These are phyloP conservation scores for Cadophora sp. DNA, from an alignment of 2,329 filamentous ascomycete genomes.

Conservation along the genomic window DNA sequence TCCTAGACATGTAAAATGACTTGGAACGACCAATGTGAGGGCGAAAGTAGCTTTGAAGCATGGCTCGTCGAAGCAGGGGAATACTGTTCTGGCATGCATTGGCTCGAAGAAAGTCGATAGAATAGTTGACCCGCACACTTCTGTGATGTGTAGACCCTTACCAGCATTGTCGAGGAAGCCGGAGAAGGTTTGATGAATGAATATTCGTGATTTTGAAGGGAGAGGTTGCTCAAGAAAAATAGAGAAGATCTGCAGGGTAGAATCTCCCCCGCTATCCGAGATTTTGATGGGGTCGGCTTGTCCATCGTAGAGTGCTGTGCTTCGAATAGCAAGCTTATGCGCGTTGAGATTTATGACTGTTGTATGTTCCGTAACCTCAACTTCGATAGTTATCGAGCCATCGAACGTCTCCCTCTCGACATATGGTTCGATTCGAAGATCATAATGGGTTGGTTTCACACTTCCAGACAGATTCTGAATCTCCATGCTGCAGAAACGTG, in stretches of 20 bases:
- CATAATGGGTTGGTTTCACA: slow-evolving; percentile 71
- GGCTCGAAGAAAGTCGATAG: slow-evolving; percentile 77
- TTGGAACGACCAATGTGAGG: slow-evolving; percentile 69
- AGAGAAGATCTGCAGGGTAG: slow-evolving; percentile 53
- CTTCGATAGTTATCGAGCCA: slow-evolving; percentile 68
- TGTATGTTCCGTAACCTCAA: slow-evolving; percentile 69
- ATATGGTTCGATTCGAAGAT: slow-evolving; percentile 71
- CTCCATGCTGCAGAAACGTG: slow-evolving; percentile 6
- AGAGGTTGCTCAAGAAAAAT: slow-evolving; percentile 65
- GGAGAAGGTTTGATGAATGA: slow-evolving; percentile 66
- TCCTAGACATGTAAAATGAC: slow-evolving; percentile 70
- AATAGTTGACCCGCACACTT: slow-evolving; percentile 67
- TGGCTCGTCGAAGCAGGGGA: slow-evolving; percentile 78
- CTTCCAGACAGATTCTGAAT: slow-evolving; percentile 48
- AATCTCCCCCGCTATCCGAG: slow-evolving; percentile 14
- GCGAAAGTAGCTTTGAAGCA: slow-evolving; percentile 73
- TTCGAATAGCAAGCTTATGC: slow-evolving; percentile 67
- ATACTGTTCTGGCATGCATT: slow-evolving; percentile 68
- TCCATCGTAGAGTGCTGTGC: slow-evolving; percentile 24
- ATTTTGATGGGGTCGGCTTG: slow-evolving; percentile 15
- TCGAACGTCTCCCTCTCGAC: slow-evolving; percentile 71
- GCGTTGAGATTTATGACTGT: slow-evolving; percentile 70
- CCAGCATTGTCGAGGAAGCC: slow-evolving; percentile 59
- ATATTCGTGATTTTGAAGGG: slow-evolving; percentile 63
- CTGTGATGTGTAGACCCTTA: slow-evolving; percentile 66